These are phyloP conservation scores for Aspergillus niger DNA, from an alignment of 2,329 filamentous ascomycete genomes.

Conservation along the genomic window DNA sequence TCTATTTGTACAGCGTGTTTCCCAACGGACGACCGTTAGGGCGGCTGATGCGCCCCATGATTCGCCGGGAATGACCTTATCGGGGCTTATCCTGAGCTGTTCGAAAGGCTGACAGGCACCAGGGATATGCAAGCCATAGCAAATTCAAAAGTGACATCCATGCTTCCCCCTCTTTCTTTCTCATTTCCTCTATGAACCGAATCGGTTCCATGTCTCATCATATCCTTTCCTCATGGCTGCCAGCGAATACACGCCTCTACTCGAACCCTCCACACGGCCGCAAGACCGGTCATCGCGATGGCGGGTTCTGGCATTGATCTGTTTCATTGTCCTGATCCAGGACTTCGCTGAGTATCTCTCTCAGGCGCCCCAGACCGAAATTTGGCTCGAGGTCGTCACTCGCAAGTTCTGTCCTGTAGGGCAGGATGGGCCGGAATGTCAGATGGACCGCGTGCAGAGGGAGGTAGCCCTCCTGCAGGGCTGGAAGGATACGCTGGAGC, in stretches of 20 bases:
- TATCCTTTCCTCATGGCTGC: background rate
- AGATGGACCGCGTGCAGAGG: conserved; percentile 24
- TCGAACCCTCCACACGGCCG: background rate
- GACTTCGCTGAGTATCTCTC: background rate
- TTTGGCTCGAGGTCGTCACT: background rate
- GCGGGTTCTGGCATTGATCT: background rate
- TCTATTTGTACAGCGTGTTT: background rate
- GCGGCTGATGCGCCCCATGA: background rate
- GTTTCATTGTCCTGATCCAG: background rate
- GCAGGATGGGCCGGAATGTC: background rate
- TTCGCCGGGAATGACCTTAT: background rate
- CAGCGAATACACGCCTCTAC: background rate
- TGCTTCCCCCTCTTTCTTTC: background rate
- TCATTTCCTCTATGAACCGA: too few relatives aligned
- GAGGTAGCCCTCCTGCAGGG: conserved; percentile 34
- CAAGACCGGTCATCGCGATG: background rate
- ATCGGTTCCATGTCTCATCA: too few relatives aligned
- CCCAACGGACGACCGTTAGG: background rate
- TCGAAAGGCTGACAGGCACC: background rate
- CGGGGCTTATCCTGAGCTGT: background rate
- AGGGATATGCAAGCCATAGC: background rate
- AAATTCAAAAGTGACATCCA: background rate
- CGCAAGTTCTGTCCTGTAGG: background rate
- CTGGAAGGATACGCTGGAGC: conserved; percentile 32
- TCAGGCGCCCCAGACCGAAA: background rate